Percentiles rank a stretch among this genome's conserved stretches.
Conservation (phyloP, 2,329 filamentous ascomycete genomes). For the Neurospora crassa region DNA sequence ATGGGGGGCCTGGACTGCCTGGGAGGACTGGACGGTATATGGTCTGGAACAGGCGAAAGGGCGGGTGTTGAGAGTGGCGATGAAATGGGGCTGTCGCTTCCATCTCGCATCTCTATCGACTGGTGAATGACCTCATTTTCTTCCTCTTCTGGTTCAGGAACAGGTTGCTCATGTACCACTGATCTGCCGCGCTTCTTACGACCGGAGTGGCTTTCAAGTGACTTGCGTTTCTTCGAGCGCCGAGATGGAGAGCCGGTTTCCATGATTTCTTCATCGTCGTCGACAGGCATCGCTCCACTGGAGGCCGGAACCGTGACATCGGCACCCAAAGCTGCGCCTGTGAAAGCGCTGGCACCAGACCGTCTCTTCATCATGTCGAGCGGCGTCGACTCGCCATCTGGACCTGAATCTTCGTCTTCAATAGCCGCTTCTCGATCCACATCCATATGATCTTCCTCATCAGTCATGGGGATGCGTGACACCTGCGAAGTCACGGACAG, state of each 20-base stretch:
- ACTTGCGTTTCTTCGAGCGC: slow-evolving; percentile 47
- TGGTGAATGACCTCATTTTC: slow-evolving; percentile 14
- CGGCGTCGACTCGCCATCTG: slow-evolving; percentile 21
- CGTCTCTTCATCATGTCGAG: slow-evolving; percentile 13
- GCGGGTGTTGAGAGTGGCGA: slow-evolving; percentile 6
- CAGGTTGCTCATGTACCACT: slow-evolving; percentile 13
- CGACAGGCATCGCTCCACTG: neutral
- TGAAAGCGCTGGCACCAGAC: slow-evolving; percentile 6
- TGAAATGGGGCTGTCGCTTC: slow-evolving; percentile 6
- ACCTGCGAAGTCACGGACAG: slow-evolving; percentile 15
- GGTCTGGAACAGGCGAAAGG: slow-evolving; percentile 1
- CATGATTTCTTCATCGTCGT: neutral
- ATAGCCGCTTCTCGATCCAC: neutral
- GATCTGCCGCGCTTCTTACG: slow-evolving; percentile 22
- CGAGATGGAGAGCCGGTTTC: slow-evolving; percentile 3
- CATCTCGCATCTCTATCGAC: slow-evolving; percentile 18
- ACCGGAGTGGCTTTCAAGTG: slow-evolving; percentile 32
- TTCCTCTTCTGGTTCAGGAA: slow-evolving; percentile 5
- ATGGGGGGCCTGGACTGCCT: slow-evolving; percentile 31
- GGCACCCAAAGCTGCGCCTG: neutral
- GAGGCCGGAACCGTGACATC: neutral
- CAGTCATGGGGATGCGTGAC: slow-evolving; percentile 8
- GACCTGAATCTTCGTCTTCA: slow-evolving; percentile 21
- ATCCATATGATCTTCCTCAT: slow-evolving; percentile 14
- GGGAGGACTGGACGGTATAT: slow-evolving; percentile 8